Percentiles rank a stretch among this genome's conserved stretches.
Evolutionary conservation across 176 grass and related monocot genomes (phyloP).

Genomic region (Paspalum vaginatum): DNA sequence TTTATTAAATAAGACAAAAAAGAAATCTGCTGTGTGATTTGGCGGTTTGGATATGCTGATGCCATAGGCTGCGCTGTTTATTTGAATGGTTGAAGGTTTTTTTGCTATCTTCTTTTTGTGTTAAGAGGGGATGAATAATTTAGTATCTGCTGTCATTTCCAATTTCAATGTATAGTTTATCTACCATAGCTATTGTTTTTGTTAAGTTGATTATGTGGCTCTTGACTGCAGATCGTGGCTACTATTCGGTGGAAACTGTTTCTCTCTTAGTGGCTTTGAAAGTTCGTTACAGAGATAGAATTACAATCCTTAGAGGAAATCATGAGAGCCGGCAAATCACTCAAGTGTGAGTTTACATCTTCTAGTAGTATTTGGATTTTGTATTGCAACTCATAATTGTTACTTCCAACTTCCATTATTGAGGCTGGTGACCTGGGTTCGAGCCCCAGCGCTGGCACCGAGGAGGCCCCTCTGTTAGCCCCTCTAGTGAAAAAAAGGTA

Average conservation of each 20-base stretch:
- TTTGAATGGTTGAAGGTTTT: not conserved
- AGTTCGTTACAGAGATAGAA: slow-evolving; percentile 94
- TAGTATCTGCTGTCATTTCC: not conserved
- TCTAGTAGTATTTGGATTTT: slow-evolving; percentile 4
- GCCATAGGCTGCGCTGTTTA: not conserved
- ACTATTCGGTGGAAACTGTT: slow-evolving; percentile 95
- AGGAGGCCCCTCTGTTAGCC: too few species aligned
- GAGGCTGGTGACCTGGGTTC: not conserved
- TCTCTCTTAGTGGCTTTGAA: slow-evolving; percentile 91
- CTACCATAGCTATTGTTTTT: not conserved
- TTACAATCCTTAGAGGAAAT: slow-evolving; percentile 98
- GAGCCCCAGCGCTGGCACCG: too few species aligned
- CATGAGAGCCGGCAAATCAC: slow-evolving; percentile 98
- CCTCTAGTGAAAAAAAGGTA: not conserved
- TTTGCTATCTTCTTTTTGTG: not conserved
- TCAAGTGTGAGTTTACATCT: slow-evolving; percentile 79
- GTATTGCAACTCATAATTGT: not conserved
- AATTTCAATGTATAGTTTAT: slow-evolving; percentile 11
- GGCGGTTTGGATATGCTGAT: slow-evolving; percentile 17
- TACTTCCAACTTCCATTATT: not conserved
- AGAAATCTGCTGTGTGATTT: not conserved
- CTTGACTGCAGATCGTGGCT: slow-evolving; percentile 79
- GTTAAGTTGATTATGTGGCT: slow-evolving; percentile 4
- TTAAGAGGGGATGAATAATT: not conserved
- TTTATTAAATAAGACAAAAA: not conserved